Evolutionary conservation across 75 land plant genomes (phyloP).

Genomic region (Pseudotsuga menziesii): DNA sequence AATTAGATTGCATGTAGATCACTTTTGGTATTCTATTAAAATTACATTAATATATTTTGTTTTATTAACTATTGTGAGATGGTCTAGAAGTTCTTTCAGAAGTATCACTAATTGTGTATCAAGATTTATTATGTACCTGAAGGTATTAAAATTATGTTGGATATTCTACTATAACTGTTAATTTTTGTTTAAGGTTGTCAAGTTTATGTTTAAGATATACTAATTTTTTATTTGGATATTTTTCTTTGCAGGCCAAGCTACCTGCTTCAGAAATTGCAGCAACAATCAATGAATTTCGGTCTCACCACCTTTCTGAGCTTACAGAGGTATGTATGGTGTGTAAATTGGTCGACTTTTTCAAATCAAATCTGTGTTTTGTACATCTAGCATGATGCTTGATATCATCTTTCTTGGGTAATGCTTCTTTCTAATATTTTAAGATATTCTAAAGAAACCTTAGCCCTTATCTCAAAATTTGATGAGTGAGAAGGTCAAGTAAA

Average conservation of each 20-base stretch:
- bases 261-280: constrained; percentile 91
- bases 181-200: background rate
- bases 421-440: background rate
- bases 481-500: background rate
- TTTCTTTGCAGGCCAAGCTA: constrained; percentile 67
- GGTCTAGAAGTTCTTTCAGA: background rate
- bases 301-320: constrained; percentile 88
- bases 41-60: background rate
- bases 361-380: background rate
- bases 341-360: background rate
- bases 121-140: background rate
- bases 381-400: background rate
- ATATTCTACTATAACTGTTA: background rate
- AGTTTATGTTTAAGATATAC: background rate
- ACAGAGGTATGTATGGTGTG: constrained; percentile 66
- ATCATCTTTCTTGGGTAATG: background rate
- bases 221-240: constrained; percentile 3
- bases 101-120: background rate
- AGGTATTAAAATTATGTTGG: background rate
- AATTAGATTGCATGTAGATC: background rate
- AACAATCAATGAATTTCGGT: constrained; percentile 88
- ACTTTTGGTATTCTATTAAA: background rate
- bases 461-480: background rate
- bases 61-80: background rate
- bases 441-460: background rate